phyloP scores from a whole-genome alignment of 331 rosid species.

The Acacia pycnantha region DNA sequence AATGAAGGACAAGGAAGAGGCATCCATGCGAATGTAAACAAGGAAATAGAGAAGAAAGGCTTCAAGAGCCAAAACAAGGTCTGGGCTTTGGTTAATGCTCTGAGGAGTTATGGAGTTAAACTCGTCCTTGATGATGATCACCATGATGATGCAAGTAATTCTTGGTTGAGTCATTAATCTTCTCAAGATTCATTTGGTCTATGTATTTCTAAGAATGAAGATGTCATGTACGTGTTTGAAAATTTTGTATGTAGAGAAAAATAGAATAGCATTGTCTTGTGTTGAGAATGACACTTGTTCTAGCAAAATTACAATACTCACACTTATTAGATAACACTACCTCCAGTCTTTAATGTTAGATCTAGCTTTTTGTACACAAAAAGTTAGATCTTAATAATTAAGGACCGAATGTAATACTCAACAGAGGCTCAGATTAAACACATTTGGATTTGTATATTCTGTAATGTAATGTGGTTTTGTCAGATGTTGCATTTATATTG shows the following conservation, averaged over 20 bases:
- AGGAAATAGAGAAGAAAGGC: conserved; percentile 89
- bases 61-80: conserved; percentile 76
- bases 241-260: not conserved
- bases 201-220: not conserved
- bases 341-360: too few relatives aligned
- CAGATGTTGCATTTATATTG: not conserved
- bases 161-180: conserved; percentile 32
- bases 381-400: too few relatives aligned
- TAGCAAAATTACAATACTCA: not conserved
- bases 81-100: conserved; percentile 85
- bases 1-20: conserved; percentile 82
- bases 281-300: not conserved
- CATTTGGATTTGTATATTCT: too few relatives aligned
- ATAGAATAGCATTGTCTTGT: not conserved
- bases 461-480: not conserved
- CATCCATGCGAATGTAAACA: conserved; percentile 66
- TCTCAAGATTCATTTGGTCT: conserved; percentile 9
- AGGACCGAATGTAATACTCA: too few relatives aligned
- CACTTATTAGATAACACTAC: not conserved
- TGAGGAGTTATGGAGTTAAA: conserved; percentile 67
- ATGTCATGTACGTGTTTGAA: not conserved
- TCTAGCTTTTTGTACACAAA: too few relatives aligned
- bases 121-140: conserved; percentile 61
- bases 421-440: too few relatives aligned
- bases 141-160: conserved; percentile 38